These are phyloP conservation scores for Debaryomyces tyrocola DNA, from an alignment of 805 yeast genomes.

Conservation along the genomic window DNA sequence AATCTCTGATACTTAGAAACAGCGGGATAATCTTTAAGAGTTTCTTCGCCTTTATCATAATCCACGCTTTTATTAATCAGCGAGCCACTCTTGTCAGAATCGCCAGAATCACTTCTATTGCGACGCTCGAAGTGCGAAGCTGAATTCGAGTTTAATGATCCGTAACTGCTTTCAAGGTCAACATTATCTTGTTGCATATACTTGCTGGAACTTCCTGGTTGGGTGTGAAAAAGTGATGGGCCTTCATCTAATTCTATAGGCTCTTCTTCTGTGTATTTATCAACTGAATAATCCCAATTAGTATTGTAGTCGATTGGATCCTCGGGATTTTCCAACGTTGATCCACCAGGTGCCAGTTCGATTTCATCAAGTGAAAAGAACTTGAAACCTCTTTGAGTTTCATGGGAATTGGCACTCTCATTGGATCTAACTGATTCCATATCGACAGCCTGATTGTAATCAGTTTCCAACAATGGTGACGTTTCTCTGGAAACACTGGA, in stretches of 20 bases:
- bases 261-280: conserved; percentile 30
- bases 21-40: conserved; percentile 30
- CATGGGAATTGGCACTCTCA: conserved; percentile 36
- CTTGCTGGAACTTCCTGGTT: not conserved
- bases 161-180: conserved; percentile 15
- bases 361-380: conserved; percentile 85
- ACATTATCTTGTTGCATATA: not conserved
- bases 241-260: not conserved
- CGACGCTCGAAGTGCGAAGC: conserved; percentile 21
- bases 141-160: conserved; percentile 19
- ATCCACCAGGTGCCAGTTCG: conserved; percentile 83
- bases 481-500: conserved; percentile 25
- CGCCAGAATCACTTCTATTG: conserved; percentile 2
- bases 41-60: conserved; percentile 19
- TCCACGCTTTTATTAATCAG: conserved; percentile 17
- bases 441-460: conserved; percentile 17
- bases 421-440: conserved; percentile 34
- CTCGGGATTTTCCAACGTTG: conserved; percentile 62
- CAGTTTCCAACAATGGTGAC: conserved; percentile 33
- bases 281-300: conserved; percentile 68
- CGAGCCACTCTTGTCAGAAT: conserved; percentile 11
- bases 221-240: not conserved
- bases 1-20: conserved; percentile 66
- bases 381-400: conserved; percentile 53
- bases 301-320: conserved; percentile 70